phyloP scores from a whole-genome alignment of 352 stramenopile genomes.

The Globisporangium sylvaticum region DNA sequence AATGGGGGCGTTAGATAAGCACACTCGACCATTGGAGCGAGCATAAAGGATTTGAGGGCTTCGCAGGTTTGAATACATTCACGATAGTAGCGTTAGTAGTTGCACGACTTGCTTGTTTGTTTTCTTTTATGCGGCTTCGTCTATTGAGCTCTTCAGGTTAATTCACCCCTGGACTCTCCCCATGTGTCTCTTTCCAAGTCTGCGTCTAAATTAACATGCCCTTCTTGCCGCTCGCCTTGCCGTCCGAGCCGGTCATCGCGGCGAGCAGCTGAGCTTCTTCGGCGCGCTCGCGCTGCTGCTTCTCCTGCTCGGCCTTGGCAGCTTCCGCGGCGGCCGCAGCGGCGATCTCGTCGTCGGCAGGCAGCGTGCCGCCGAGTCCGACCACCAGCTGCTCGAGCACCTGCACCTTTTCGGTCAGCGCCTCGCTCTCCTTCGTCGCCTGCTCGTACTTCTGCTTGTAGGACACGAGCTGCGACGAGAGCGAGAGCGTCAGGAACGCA shows the following conservation, averaged over 20 bases:
- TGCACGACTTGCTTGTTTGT: neutral
- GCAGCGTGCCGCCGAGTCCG: conserved; percentile 50
- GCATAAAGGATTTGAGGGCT: neutral
- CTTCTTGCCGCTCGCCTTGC: conserved; percentile 32
- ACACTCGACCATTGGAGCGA: neutral
- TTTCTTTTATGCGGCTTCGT: neutral
- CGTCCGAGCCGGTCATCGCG: conserved; percentile 24
- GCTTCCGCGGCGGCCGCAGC: conserved; percentile 21
- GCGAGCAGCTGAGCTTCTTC: conserved; percentile 44
- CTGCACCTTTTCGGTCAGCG: conserved; percentile 46
- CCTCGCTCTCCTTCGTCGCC: conserved; percentile 29
- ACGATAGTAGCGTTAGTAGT: conserved; percentile 8
- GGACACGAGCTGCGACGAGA: conserved; percentile 79
- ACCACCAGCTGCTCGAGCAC: conserved; percentile 63
- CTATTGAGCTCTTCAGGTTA: conserved; percentile 1
- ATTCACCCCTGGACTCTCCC: neutral
- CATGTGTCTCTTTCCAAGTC: neutral
- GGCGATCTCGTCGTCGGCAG: conserved; percentile 46
- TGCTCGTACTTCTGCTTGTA: conserved; percentile 64
- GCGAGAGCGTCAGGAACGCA: conserved; percentile 77
- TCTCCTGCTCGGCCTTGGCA: conserved; percentile 29
- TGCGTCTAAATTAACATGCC: conserved; percentile 62
- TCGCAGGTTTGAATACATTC: conserved; percentile 1
- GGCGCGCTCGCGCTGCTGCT: conserved; percentile 36
- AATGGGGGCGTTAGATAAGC: neutral